Conservation (phyloP, 257 asterid species). For the Jaltomata sinuosa region DNA sequence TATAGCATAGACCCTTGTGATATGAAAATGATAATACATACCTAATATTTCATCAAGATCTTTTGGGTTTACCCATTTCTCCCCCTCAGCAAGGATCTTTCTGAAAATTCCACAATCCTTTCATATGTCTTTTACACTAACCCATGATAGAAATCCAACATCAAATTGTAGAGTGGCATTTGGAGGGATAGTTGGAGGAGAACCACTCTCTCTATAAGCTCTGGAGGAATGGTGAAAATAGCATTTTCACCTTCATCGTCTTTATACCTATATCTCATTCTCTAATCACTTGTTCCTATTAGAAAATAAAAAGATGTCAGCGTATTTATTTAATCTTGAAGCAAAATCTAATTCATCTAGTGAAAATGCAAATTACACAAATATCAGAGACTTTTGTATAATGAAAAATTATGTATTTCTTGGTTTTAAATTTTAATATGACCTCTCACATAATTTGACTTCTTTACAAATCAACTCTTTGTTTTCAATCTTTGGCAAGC, state of each 20-base stretch:
- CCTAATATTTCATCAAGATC: constrained; percentile 62
- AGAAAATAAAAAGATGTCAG: neutral
- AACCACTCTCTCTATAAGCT: constrained; percentile 68
- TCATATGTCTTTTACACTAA: constrained; percentile 66
- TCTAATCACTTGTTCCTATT: constrained; percentile 64
- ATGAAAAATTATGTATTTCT: neutral
- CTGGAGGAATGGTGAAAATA: constrained; percentile 57
- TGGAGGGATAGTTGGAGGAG: constrained; percentile 74
- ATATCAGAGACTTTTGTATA: neutral
- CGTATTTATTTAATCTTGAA: neutral
- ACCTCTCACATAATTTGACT: neutral
- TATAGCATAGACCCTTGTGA: too few relatives aligned
- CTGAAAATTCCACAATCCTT: constrained; percentile 70
- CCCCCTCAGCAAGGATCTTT: constrained; percentile 53
- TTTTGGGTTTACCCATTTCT: constrained; percentile 68
- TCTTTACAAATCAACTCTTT: neutral
- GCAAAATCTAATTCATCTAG: neutral
- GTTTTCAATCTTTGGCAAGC: neutral
- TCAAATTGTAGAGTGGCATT: constrained; percentile 66
- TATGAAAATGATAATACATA: too few relatives aligned
- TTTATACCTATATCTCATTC: constrained; percentile 71
- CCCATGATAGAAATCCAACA: constrained; percentile 65
- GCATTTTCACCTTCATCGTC: constrained; percentile 73
- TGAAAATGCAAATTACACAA: neutral
- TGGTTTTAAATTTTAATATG: too few relatives aligned